Evolutionary conservation across 2,329 filamentous ascomycete species (phyloP).

Genomic region (Ceratocystis cubensis): DNA sequence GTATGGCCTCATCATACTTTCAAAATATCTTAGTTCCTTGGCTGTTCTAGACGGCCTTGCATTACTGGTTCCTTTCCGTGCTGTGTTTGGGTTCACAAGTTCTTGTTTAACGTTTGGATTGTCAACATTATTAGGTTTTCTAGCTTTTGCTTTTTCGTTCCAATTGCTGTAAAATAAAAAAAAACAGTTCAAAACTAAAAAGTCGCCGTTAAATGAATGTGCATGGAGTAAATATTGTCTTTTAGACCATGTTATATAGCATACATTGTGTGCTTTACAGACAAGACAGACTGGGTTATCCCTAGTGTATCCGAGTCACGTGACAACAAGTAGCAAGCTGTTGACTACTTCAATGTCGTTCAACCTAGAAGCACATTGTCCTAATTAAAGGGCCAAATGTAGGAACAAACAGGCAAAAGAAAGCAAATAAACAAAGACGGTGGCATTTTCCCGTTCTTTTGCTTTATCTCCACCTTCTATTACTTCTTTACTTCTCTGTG

Average conservation of each 20-base stretch:
- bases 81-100: constrained; percentile 16
- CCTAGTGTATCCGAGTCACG: background rate
- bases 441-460: background rate
- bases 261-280: too few species aligned
- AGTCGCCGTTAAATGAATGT: background rate
- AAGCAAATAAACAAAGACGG: background rate
- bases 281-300: background rate
- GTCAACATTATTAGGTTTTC: constrained; percentile 14
- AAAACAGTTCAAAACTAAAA: constrained; percentile 15
- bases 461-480: background rate
- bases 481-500: background rate
- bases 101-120: constrained; percentile 16
- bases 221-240: too few species aligned
- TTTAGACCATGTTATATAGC: too few species aligned
- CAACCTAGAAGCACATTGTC: background rate
- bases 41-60: constrained; percentile 15
- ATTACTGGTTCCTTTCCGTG: constrained; percentile 14
- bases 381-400: background rate
- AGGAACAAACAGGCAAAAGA: background rate
- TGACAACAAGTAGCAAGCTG: background rate
- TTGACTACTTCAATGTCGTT: background rate
- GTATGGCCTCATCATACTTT: background rate
- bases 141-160: constrained; percentile 11
- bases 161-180: constrained; percentile 8
- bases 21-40: constrained; percentile 7